A percentile compares a stretch with the other conserved stretches of the same genome.
phyloP scores from a whole-genome alignment of 73 alveolate genomes.

The Stentor roeselii region DNA sequence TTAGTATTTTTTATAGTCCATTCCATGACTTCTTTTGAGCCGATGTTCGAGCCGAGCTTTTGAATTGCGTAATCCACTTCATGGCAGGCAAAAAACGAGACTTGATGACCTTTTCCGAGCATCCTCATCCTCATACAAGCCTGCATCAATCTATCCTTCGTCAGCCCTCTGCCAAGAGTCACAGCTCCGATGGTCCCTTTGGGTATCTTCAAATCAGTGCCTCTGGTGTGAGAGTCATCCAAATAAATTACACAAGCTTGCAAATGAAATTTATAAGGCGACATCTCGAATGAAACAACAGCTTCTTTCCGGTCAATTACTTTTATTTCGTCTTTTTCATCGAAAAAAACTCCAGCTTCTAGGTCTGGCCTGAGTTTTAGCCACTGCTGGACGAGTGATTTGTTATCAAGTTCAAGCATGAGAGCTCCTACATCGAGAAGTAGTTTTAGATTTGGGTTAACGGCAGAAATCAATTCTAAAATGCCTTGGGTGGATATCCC shows the following conservation, averaged over 20 bases:
- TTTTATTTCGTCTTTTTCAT: background rate
- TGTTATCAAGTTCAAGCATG: background rate
- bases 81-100: background rate
- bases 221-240: background rate
- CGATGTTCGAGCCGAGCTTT: background rate
- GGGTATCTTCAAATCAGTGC: background rate
- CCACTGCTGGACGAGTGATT: background rate
- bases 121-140: background rate
- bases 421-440: background rate
- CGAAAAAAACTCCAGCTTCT: background rate
- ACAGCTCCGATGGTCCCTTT: constrained; percentile 1
- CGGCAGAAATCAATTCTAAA: background rate
- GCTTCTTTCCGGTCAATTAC: background rate
- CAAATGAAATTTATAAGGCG: background rate
- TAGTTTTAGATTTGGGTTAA: background rate
- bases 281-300: background rate
- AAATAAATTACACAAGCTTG: background rate
- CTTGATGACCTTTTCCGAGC: background rate
- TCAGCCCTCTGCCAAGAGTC: background rate
- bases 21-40: background rate
- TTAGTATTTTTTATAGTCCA: background rate
- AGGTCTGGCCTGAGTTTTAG: background rate
- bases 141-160: background rate
- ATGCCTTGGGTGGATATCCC: background rate
- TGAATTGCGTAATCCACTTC: background rate